Evolutionary conservation across 352 stramenopile species (phyloP), one percentile per base, ranked within the genome.

Genomic region (Pythium plurisporium): DNA sequence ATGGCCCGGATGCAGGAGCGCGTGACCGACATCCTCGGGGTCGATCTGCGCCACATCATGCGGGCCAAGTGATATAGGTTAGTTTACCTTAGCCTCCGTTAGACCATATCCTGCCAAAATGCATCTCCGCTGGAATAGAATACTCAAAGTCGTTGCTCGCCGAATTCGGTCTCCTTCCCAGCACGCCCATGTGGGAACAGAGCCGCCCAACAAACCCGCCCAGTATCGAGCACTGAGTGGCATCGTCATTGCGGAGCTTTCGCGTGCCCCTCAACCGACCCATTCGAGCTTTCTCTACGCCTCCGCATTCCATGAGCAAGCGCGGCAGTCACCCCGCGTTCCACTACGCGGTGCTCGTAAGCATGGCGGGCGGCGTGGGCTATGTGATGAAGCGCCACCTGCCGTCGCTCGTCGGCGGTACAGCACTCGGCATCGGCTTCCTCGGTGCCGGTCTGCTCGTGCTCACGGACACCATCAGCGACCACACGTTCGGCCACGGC

Each of bases 1-100:
- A 90, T 94, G 73, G 84, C 84, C n/a, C 81, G 75, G 49, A 92
- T 92, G 82, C 84, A 94, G 70, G 74, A 91, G 31, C 75, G 85
- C 54, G 84, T 89, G 31, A 91, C 80, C 27, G 81, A 90, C 45
- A 92, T 94, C 40, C 72, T 94, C 19, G 84, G 82, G 42, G 84
- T 94, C 38, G 82, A 94, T 55, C 65, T 94, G 50, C 79, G 82
- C 51, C 84, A 94, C 68, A 89, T 92, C 66, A 89, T 92, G 82
- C 77, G 79, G 34, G 74, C 73, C 62, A 89, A 90, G 67, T 90
- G 76, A 56, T n/a, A 11, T n/a, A n/a, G 5, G 7, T 6, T 41
- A 37, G 25, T 27, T 52, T n/a, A 37, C 8, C 34, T 26, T 30
- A 19, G 9, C 17, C 12, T 48, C 15, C 10, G 5, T 20, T 33